phyloP scores from a whole-genome alignment of 441 rosid genomes.

The Populus hybrid region DNA sequence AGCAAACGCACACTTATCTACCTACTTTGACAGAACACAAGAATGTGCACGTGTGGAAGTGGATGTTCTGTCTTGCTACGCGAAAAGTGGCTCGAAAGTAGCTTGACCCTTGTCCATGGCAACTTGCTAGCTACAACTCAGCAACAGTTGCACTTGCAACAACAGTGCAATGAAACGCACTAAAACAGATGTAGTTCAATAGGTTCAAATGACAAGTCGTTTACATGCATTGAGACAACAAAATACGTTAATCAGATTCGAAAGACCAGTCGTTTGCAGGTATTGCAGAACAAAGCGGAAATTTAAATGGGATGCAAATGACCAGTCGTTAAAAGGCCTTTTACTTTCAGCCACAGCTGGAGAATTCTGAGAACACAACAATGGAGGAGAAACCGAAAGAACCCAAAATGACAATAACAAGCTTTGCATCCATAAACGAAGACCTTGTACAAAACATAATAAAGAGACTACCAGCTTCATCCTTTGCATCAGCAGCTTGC shows the following conservation, averaged over 20 bases:
- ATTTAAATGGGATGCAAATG: background rate
- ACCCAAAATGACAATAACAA: background rate
- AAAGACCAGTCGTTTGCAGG: background rate
- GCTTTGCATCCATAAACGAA: conserved; percentile 10
- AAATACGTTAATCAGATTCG: background rate
- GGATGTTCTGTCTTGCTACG: background rate
- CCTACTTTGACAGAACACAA: no score
- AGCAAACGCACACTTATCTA: no score
- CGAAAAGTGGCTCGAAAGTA: background rate
- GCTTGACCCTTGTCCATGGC: background rate
- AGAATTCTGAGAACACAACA: background rate
- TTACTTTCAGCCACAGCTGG: background rate
- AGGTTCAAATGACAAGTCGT: no score
- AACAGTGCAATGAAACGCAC: background rate
- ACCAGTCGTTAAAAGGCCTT: background rate
- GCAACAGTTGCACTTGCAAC: background rate
- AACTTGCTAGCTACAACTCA: background rate
- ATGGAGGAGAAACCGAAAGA: background rate
- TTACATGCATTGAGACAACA: background rate
- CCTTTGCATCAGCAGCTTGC: conserved; percentile 60
- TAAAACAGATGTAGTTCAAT: no score
- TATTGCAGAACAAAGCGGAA: background rate
- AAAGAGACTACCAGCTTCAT: conserved; percentile 19
- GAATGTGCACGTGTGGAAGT: background rate
- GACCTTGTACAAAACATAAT: conserved; percentile 20